Evolutionary conservation across 805 yeast species (phyloP), one percentile per base, ranked within the genome.

Genomic region (Pichia sporocuriosa): DNA sequence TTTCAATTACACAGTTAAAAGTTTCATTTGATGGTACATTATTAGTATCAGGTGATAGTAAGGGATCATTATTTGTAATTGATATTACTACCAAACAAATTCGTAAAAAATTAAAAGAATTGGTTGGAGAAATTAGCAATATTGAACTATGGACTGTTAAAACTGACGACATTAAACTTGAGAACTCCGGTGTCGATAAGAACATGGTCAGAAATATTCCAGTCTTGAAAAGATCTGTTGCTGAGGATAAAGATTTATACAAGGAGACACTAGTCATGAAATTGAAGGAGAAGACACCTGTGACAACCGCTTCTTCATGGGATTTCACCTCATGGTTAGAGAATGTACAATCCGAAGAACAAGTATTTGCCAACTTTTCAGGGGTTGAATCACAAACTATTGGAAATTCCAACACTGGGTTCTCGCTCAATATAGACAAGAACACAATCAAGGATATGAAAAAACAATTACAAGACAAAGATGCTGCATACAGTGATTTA

Each of bases 11-110:
- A 0, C 63, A 74, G 30, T 49, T 88, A 39, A 67, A 65, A 2
- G 60, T 84, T 3, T 77, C 88, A 6, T 64, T 83, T 54, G 97
- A 89, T 56, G 95, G 90, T 4, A 76, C 89, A 15, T 59, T 66
- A 28, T 53, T 89, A 6, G 65, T 83, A 3, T 75, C 87, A 6
- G 97, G 96, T 27, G 94, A 85, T 56, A 59, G 70, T 0, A 54
- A 51, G n/a, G 97, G 97, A 1, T 68, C 73, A 23, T 75, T 85
- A 2, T 72, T 73, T 31, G 69, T 80, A 1, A 72, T 81, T 51
- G 97, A 90, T 59, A 67, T 80, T 6, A 73, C 69, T 13, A 78
- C 90, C 1, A 79, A 75, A 54, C 93, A 84, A 59, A 76, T 79
- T 15, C 65, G 76, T 22, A 79, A 75, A 54, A 70, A 75, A n/a